A percentile compares a stretch with the other conserved stretches of the same genome.
Evolutionary conservation across 495 filamentous ascomycete species (phyloP).

Genomic region (Penicillium angulare): DNA sequence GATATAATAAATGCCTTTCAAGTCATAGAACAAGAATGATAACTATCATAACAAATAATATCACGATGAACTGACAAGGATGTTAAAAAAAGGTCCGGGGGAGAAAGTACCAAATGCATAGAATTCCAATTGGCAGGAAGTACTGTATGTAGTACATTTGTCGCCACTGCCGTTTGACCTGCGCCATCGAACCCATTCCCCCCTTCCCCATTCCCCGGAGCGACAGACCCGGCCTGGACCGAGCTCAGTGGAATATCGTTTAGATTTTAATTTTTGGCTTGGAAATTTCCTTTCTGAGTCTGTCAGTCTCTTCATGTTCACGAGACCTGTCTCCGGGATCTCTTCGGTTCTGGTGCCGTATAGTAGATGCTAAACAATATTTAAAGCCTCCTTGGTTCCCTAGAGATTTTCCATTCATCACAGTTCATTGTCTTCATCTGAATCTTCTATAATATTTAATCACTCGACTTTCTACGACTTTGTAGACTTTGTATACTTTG

Average conservation of each 20-base stretch:
- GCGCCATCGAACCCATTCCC: constrained; percentile 1
- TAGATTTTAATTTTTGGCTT: constrained; percentile 4
- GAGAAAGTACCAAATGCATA: too few relatives aligned
- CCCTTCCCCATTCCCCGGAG: constrained; percentile 12
- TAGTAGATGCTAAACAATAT: neutral
- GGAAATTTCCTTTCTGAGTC: neutral
- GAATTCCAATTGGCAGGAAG: too few relatives aligned
- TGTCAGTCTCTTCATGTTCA: constrained; percentile 19
- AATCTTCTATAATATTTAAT: neutral
- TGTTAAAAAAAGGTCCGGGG: neutral
- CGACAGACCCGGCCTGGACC: constrained; percentile 4
- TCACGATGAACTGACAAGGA: too few relatives aligned
- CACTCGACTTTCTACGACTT: neutral
- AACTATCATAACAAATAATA: too few relatives aligned
- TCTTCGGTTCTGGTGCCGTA: neutral
- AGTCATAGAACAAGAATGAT: too few relatives aligned
- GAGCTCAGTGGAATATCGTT: constrained; percentile 1
- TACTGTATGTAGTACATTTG: neutral
- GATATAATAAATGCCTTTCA: too few relatives aligned
- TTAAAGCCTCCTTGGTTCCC: constrained; percentile 7
- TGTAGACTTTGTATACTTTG: too few relatives aligned
- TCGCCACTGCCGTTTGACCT: constrained; percentile 11
- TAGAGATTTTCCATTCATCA: too few relatives aligned
- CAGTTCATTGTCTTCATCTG: neutral
- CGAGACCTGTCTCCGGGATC: constrained; percentile 14